These are phyloP conservation scores for Coprinellus micaceus DNA, from an alignment of 768 basidiomycete genomes.

Conservation along the genomic window DNA sequence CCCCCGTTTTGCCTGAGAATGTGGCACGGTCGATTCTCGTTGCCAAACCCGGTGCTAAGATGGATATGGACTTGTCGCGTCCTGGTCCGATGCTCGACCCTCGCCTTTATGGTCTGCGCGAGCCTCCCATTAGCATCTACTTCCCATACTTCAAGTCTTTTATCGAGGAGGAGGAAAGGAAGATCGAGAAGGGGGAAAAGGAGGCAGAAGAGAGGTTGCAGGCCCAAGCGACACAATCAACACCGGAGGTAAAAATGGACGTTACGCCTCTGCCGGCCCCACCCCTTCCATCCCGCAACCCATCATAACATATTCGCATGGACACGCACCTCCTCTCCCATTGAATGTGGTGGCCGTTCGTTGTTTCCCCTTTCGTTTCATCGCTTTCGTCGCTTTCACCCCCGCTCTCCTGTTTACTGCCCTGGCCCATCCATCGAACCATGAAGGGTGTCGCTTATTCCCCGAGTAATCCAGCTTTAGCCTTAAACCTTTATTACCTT, in stretches of 20 bases:
- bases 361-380: not conserved
- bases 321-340: not conserved
- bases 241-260: too few species aligned
- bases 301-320: not conserved
- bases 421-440: too few species aligned
- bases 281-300: not conserved
- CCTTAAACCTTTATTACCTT: not conserved
- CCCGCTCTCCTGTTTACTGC: not conserved
- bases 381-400: not conserved
- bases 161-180: not conserved
- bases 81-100: constrained; percentile 22
- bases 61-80: constrained; percentile 16
- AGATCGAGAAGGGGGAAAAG: not conserved
- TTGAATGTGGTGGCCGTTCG: not conserved
- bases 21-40: not conserved
- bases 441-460: too few species aligned
- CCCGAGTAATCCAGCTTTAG: too few species aligned
- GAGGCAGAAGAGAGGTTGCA: not conserved
- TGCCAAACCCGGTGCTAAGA: not conserved
- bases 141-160: constrained; percentile 19
- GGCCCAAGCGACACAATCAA: not conserved
- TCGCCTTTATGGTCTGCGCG: constrained; percentile 6
- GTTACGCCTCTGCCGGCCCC: too few species aligned
- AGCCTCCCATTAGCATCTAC: constrained; percentile 16
- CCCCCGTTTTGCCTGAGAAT: not conserved